phyloP scores from a whole-genome alignment of 106 monocot species.

The Allium sativum region DNA sequence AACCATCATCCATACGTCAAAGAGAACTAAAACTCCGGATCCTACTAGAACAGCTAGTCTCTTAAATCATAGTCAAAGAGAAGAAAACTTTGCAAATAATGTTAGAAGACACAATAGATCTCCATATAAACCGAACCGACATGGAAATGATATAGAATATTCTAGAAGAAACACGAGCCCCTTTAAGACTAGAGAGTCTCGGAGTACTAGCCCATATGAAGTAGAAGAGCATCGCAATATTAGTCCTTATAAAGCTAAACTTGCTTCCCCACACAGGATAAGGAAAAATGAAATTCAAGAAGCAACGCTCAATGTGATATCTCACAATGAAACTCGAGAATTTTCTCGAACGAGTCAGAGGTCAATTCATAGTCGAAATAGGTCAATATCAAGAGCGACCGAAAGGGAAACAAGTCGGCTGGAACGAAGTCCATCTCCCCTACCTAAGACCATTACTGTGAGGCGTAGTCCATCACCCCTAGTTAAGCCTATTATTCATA shows the following conservation, averaged over 20 bases:
- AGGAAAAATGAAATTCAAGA: constrained; percentile 1
- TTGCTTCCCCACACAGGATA: constrained; percentile 8
- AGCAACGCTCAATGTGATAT: background rate
- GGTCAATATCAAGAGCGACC: constrained; percentile 13
- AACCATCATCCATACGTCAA: background rate
- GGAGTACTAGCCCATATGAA: background rate
- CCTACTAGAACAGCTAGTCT: constrained; percentile 2
- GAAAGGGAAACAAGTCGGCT: background rate
- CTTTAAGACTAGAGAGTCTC: constrained; percentile 1
- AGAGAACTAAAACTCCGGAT: constrained; percentile 9
- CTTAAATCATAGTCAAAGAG: constrained; percentile 1
- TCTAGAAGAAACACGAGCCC: constrained; percentile 10
- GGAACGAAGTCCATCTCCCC: no score
- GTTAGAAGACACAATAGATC: constrained; percentile 18
- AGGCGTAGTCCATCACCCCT: constrained; percentile 4
- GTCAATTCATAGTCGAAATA: background rate
- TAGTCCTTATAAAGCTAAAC: constrained; percentile 8
- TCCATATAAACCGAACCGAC: constrained; percentile 13
- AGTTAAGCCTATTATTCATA: background rate
- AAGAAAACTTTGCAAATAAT: background rate
- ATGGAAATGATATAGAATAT: constrained; percentile 1
- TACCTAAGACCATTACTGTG: background rate
- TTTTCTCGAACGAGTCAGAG: constrained; percentile 5
- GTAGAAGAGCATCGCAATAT: background rate
- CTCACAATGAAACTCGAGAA: constrained; percentile 2